Conservation (phyloP, 225 moss, liverwort and hornwort species). For the Physcomitrium patens region DNA sequence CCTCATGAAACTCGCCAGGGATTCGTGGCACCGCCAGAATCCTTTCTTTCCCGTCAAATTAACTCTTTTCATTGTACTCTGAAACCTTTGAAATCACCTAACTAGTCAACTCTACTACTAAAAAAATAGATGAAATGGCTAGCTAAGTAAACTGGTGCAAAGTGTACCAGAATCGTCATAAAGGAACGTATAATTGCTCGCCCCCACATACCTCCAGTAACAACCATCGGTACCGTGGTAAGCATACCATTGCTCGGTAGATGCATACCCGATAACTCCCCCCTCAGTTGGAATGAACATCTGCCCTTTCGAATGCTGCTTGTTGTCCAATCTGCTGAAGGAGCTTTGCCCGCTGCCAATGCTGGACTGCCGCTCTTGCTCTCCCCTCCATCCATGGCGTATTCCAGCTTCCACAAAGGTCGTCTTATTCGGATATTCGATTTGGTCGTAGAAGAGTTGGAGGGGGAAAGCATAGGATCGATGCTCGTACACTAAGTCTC, state of each 20-base stretch:
- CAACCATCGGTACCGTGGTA: constrained; percentile 76
- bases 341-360: constrained; percentile 35
- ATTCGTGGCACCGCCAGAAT: too few relatives aligned
- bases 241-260: constrained; percentile 61
- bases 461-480: constrained; percentile 51
- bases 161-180: constrained; percentile 46
- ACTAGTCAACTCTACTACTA: too few relatives aligned
- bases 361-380: constrained; percentile 45
- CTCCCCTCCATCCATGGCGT: constrained; percentile 53
- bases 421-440: constrained; percentile 40
- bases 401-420: constrained; percentile 38
- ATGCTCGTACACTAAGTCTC: constrained; percentile 58
- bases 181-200: constrained; percentile 62
- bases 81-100: too few relatives aligned
- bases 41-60: too few relatives aligned
- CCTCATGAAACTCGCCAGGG: too few relatives aligned
- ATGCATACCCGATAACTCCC: constrained; percentile 49
- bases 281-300: constrained; percentile 60
- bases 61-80: too few relatives aligned
- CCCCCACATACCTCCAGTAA: constrained; percentile 58
- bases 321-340: constrained; percentile 64
- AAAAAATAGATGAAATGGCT: too few relatives aligned
- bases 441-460: constrained; percentile 39
- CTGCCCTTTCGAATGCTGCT: constrained; percentile 58
- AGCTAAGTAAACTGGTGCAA: too few relatives aligned